phyloP scores from a whole-genome alignment of 116 monocot species.

The Zostera marina region DNA sequence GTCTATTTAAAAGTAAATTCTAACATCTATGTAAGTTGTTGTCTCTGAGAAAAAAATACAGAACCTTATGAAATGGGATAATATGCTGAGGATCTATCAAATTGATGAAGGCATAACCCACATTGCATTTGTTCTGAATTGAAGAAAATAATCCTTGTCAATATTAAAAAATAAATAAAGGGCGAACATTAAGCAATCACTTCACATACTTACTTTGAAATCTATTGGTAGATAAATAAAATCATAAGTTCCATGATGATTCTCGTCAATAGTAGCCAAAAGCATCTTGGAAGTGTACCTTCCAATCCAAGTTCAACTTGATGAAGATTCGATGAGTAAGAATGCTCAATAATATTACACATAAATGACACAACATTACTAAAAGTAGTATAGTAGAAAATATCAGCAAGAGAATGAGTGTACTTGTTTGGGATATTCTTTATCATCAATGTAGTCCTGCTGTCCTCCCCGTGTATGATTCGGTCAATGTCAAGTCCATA shows the following conservation, averaged over 20 bases:
- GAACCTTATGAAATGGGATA: slow-evolving; percentile 87
- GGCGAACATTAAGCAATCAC: neutral
- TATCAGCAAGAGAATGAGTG: neutral
- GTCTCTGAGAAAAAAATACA: neutral
- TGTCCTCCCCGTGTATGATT: slow-evolving; percentile 69
- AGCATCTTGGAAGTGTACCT: slow-evolving; percentile 99
- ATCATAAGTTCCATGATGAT: slow-evolving; percentile 76
- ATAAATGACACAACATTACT: neutral
- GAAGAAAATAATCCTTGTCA: neutral
- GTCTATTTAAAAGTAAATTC: neutral
- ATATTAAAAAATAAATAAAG: neutral
- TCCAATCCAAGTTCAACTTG: neutral
- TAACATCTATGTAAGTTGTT: neutral
- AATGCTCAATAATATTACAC: too few relatives aligned
- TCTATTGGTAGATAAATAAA: slow-evolving; percentile 13
- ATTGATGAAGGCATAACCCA: slow-evolving; percentile 98
- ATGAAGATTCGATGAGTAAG: too few relatives aligned
- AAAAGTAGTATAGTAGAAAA: neutral
- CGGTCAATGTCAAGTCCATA: slow-evolving; percentile 88
- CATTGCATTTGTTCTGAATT: slow-evolving; percentile 94
- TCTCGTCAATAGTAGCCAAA: slow-evolving; percentile 93
- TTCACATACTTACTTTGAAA: slow-evolving; percentile 6
- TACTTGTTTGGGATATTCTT: slow-evolving; percentile 99
- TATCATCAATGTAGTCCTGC: slow-evolving; percentile 88
- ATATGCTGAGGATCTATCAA: slow-evolving; percentile 77